These are phyloP conservation scores for Exophiala viscosa DNA, from an alignment of 2,329 filamentous ascomycete species.

Conservation along the genomic window DNA sequence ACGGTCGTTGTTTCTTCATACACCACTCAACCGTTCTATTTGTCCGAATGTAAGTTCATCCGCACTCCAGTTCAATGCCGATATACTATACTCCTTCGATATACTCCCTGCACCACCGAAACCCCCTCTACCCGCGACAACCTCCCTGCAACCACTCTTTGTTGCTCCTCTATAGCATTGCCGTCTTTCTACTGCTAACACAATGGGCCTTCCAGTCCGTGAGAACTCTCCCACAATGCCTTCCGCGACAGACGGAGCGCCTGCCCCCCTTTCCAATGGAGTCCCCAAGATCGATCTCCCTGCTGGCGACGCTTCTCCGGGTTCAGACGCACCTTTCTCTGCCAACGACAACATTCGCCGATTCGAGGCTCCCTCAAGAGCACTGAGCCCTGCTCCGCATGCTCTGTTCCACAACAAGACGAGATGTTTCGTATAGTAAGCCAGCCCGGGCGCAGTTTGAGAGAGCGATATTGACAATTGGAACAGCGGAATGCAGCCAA, in stretches of 20 bases:
- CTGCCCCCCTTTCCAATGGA: slow-evolving; percentile 38
- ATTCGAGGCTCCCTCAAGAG: slow-evolving; percentile 88
- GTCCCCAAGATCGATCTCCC: slow-evolving; percentile 51
- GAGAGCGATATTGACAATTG: slow-evolving; percentile 30
- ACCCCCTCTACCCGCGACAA: slow-evolving; percentile 2
- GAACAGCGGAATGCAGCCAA: slow-evolving; percentile 81
- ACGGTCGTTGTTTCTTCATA: slow-evolving; percentile 6
- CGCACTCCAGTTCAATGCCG: slow-evolving; percentile 4
- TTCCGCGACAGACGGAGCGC: slow-evolving; percentile 53
- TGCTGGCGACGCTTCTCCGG: slow-evolving; percentile 34
- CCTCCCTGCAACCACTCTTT: slow-evolving; percentile 4
- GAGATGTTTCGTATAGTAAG: slow-evolving; percentile 96
- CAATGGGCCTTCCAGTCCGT: slow-evolving; percentile 26
- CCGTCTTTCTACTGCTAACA: slow-evolving; percentile 19
- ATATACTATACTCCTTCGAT: neutral
- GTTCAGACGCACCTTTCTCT: slow-evolving; percentile 45
- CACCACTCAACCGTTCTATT: slow-evolving; percentile 13
- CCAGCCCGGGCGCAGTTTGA: slow-evolving; percentile 53
- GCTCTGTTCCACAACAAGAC: slow-evolving; percentile 99
- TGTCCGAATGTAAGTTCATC: slow-evolving; percentile 16
- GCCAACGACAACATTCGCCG: slow-evolving; percentile 99
- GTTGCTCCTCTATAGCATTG: slow-evolving; percentile 1
- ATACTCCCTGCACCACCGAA: slow-evolving; percentile 1
- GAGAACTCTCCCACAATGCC: slow-evolving; percentile 25
- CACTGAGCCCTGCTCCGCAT: slow-evolving; percentile 82